Evolutionary conservation across 1,284 basidiomycete genomes (phyloP).

Genomic region (Caloboletus inedulis): DNA sequence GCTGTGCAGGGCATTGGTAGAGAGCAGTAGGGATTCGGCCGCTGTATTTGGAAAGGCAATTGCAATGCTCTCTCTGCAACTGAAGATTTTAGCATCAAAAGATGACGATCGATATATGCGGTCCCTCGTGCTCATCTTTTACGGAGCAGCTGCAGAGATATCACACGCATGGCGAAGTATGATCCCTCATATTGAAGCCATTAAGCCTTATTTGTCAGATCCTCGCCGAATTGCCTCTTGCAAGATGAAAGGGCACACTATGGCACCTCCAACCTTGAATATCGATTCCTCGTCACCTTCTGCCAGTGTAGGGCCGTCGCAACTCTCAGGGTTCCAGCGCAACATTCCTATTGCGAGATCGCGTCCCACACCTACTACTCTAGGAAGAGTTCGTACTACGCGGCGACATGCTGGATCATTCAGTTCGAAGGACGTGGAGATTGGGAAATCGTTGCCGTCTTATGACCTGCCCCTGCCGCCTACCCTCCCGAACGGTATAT

Average conservation of each 20-base stretch:
- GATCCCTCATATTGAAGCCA: constrained; percentile 67
- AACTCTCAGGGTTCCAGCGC: constrained; percentile 26
- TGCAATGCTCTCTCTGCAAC: constrained; percentile 77
- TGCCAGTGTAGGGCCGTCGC: constrained; percentile 22
- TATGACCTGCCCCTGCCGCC: constrained; percentile 41
- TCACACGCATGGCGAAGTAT: constrained; percentile 83
- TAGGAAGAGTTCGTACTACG: constrained; percentile 43
- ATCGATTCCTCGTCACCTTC: constrained; percentile 22
- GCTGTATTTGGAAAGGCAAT: constrained; percentile 86
- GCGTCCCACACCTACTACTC: constrained; percentile 32
- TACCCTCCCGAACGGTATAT: constrained; percentile 34
- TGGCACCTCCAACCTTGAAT: constrained; percentile 8
- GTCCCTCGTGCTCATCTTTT: constrained; percentile 84
- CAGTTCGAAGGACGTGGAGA: constrained; percentile 86
- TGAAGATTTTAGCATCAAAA: constrained; percentile 70
- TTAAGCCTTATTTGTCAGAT: constrained; percentile 63
- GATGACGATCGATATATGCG: constrained; percentile 88
- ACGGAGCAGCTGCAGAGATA: constrained; percentile 89
- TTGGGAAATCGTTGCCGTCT: constrained; percentile 78
- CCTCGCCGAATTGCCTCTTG: constrained; percentile 34
- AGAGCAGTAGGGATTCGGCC: constrained; percentile 84
- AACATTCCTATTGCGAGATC: constrained; percentile 37
- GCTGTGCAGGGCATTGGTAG: constrained; percentile 78
- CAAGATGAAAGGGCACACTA: constrained; percentile 27
- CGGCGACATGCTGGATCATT: constrained; percentile 93